Base-by-base conservation (phyloP, 768 basidiomycete genomes). In the Cystobasidium onofrii region DNA sequence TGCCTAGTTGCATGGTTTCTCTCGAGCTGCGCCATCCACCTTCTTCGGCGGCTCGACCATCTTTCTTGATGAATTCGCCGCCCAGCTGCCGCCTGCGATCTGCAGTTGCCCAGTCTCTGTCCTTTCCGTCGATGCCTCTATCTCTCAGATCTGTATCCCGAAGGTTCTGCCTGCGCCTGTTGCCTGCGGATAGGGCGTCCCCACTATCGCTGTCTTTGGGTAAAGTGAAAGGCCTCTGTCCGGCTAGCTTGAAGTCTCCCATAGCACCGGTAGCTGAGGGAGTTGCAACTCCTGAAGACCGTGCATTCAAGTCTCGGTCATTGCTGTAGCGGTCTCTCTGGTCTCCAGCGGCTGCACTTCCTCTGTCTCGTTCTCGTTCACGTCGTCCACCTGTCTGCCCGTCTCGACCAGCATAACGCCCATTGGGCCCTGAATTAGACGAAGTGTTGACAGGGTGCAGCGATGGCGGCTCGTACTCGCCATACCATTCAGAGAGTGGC, bases 51-150 rank as follows among this genome's bases (percentile, higher is more conserved):
- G 69, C 69, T 60, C 69, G 15, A 6, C 69, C 69, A 44, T 71
- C 69, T 29, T 71, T 71, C 54, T 61, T 55, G 69, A 71, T 55
- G 36, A 71, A 71, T 23, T 71, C 69, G 12, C 69, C 63, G 4
- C 63, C 69, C 9, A 46, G 31, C 31, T 31, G 33, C 18, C 69
- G 69, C n/a, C 69, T 15, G 25, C 65, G 39, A 18, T 67, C 65
- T 18, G 36, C 63, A 25, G 3, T 36, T 27, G 63, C 10, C 63
- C 36, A 41, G 41, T 34, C 33, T 64, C 34, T 64, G 4, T 64
- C 63, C 33, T 60, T 60, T 15, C 57, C 25, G 15, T 64, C 63
- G n/a, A 27, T 39, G 34, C 39, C 63, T 64, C 33, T 23, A 23
- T 64, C 63, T 64, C 63, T 34, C 33, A 29, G 20, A 27, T 34